Conservation (phyloP, 768 basidiomycete species). For the Pleurotus pulmonarius region DNA sequence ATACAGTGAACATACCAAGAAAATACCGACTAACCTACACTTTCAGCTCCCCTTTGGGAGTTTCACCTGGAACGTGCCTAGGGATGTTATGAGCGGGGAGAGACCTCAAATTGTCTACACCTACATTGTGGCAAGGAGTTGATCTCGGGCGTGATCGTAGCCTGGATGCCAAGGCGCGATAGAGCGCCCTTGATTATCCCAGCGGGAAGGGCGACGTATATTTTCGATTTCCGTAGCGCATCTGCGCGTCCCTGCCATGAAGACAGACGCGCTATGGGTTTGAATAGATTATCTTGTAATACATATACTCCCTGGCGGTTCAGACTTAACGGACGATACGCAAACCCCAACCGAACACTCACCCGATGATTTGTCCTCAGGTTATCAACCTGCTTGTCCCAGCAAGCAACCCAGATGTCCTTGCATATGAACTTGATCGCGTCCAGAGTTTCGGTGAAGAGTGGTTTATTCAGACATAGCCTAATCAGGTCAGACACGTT, state of each 20-base stretch:
- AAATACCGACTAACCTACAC: too few relatives aligned
- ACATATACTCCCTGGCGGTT: conserved; percentile 80
- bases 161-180: conserved; percentile 70
- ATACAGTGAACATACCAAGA: too few relatives aligned
- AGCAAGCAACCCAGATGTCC: conserved; percentile 88
- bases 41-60: conserved; percentile 52
- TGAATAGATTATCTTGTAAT: conserved; percentile 88
- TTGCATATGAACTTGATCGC: conserved; percentile 96
- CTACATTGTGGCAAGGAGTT: conserved; percentile 83
- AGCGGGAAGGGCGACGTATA: conserved; percentile 76
- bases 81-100: neutral
- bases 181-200: conserved; percentile 86
- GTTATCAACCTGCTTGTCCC: conserved; percentile 96
- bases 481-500: conserved; percentile 32
- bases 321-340: neutral
- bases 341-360: neutral
- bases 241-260: conserved; percentile 77
- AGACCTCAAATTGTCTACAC: neutral
- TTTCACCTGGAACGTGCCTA: conserved; percentile 84
- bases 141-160: conserved; percentile 75
- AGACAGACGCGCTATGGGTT: conserved; percentile 77
- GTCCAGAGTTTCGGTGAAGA: conserved; percentile 83
- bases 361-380: conserved; percentile 92
- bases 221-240: conserved; percentile 63
- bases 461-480: conserved; percentile 67